A percentile compares a stretch with the other conserved stretches of the same genome.
These are phyloP conservation scores for Cryptococcus floricola DNA, from an alignment of 1,284 basidiomycete genomes.

Conservation along the genomic window DNA sequence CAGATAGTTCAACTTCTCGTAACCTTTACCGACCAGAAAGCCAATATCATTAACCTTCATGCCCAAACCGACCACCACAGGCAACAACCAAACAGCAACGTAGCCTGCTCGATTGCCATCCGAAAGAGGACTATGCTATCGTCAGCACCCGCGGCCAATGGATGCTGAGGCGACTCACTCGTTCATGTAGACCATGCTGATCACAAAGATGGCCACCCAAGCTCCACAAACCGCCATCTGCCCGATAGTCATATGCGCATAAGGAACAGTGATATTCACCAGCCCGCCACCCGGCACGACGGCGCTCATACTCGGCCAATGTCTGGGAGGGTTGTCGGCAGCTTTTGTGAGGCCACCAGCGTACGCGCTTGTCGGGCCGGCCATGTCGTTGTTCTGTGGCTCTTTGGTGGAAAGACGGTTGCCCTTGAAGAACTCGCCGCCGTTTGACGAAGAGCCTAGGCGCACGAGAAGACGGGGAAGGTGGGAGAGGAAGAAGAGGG, in stretches of 20 bases:
- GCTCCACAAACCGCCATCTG: constrained; percentile 3
- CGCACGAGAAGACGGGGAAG: neutral
- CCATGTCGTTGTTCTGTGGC: neutral
- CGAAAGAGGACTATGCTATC: constrained; percentile 1
- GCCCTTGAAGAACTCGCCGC: neutral
- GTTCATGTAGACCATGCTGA: constrained; percentile 6
- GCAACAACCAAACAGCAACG: constrained; percentile 2
- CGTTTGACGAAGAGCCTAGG: neutral
- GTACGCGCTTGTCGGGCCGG: neutral
- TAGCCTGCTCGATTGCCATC: constrained; percentile 4
- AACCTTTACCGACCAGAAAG: constrained; percentile 6
- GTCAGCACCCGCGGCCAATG: neutral
- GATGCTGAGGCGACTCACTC: neutral
- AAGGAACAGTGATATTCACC: neutral
- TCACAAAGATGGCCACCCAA: constrained; percentile 1
- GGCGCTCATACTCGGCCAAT: constrained; percentile 1
- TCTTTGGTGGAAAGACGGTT: neutral
- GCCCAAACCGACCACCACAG: constrained; percentile 5
- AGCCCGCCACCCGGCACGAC: neutral
- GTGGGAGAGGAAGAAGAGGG: neutral
- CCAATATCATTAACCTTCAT: constrained; percentile 9
- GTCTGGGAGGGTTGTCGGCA: neutral
- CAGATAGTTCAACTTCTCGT: constrained; percentile 10
- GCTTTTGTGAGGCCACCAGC: neutral
- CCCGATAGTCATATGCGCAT: constrained; percentile 2